These are phyloP conservation scores for Symbiodinium natans DNA, from an alignment of 73 alveolate genomes.

Conservation along the genomic window DNA sequence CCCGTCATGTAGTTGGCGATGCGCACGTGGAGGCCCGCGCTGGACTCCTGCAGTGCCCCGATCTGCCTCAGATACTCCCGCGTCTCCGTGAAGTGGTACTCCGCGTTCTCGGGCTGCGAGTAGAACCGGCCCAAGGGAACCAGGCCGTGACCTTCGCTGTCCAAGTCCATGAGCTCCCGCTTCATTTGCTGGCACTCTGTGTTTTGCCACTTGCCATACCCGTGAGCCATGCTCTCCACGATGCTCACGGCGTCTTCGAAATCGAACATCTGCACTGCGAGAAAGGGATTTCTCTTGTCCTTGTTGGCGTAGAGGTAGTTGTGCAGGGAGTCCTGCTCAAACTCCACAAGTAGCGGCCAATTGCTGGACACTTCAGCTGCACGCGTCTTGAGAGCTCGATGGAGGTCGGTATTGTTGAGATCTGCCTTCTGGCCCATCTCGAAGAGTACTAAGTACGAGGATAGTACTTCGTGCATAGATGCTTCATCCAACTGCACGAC, in stretches of 20 bases:
- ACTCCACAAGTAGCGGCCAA: conserved; percentile 77
- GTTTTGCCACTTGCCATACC: conserved; percentile 83
- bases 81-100: conserved; percentile 64
- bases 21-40: conserved; percentile 29
- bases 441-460: conserved; percentile 74
- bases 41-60: conserved; percentile 68
- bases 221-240: conserved; percentile 30
- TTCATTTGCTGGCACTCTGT: conserved; percentile 80
- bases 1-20: conserved; percentile 70
- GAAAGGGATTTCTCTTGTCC: not conserved
- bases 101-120: conserved; percentile 80
- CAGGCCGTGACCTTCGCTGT: not conserved
- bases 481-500: not conserved
- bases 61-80: conserved; percentile 10
- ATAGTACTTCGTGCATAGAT: conserved; percentile 10
- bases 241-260: conserved; percentile 24
- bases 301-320: not conserved
- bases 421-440: conserved; percentile 13
- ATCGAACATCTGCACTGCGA: not conserved
- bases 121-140: conserved; percentile 46
- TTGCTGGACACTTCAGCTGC: conserved; percentile 29
- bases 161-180: conserved; percentile 65
- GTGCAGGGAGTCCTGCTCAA: conserved; percentile 19
- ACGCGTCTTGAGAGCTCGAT: conserved; percentile 27
- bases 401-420: not conserved